Evolutionary conservation across 495 filamentous ascomycete genomes (phyloP).

Genomic region (Penicillium riverlandense): DNA sequence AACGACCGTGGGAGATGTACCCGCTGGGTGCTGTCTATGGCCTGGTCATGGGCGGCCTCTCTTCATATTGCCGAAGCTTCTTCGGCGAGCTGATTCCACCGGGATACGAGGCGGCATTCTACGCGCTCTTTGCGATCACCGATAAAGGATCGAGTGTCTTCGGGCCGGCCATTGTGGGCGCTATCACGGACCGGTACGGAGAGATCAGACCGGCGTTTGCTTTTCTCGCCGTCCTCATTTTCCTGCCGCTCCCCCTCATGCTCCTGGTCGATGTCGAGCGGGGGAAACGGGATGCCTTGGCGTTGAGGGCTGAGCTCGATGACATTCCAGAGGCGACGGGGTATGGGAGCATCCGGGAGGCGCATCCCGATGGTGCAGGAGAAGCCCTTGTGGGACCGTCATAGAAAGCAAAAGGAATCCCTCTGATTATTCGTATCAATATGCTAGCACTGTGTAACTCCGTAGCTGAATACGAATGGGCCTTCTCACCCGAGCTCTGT

Average conservation of each 20-base stretch:
- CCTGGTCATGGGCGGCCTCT: conserved; percentile 87
- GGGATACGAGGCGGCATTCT: conserved; percentile 92
- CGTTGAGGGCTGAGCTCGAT: conserved; percentile 61
- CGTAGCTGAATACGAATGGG: no score
- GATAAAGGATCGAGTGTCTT: conserved; percentile 95
- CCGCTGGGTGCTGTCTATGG: conserved; percentile 86
- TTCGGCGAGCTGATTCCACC: conserved; percentile 91
- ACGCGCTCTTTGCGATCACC: conserved; percentile 93
- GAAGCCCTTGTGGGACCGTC: neutral
- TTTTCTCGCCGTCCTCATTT: conserved; percentile 80
- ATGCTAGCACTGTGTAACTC: no score
- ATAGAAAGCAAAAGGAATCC: no score
- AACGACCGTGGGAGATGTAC: conserved; percentile 96
- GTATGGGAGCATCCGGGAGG: conserved; percentile 16
- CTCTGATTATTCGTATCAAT: no score
- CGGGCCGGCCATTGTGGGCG: conserved; percentile 87
- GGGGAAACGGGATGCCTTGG: conserved; percentile 70
- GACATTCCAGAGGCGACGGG: conserved; percentile 9
- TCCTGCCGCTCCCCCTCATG: conserved; percentile 76
- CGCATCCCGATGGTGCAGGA: neutral
- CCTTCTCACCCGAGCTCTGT: no score
- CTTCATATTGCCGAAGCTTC: conserved; percentile 85
- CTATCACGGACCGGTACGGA: conserved; percentile 82
- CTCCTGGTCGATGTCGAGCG: conserved; percentile 83
- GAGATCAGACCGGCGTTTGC: conserved; percentile 90